phyloP scores from a whole-genome alignment of 306 rosid species.

The Cajanus cajan region DNA sequence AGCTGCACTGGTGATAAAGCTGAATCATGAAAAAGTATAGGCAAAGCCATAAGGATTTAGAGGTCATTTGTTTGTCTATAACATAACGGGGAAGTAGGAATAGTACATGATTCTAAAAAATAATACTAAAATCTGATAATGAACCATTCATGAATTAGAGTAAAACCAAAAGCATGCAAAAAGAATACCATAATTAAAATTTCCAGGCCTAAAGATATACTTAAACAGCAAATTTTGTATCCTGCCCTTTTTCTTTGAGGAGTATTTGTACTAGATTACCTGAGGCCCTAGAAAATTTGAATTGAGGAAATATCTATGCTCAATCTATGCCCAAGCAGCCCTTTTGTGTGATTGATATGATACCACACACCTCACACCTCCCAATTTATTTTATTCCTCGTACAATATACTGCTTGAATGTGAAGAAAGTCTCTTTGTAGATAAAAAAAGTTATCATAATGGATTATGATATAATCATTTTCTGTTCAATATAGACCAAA shows the following conservation, averaged over 20 bases:
- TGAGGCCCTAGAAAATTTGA: neutral
- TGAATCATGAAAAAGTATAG: neutral
- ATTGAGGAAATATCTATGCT: neutral
- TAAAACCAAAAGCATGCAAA: neutral
- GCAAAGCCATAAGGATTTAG: neutral
- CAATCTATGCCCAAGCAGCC: neutral
- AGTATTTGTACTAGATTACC: neutral
- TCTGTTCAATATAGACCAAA: neutral
- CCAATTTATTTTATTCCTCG: neutral
- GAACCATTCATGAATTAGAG: constrained; percentile 1
- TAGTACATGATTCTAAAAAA: neutral
- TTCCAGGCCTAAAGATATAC: neutral
- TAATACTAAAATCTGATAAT: neutral
- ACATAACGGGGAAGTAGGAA: neutral
- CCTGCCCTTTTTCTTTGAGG: neutral
- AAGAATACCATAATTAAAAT: neutral
- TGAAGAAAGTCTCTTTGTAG: neutral
- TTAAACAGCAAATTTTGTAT: neutral
- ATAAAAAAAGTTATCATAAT: neutral
- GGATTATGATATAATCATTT: neutral
- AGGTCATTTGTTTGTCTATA: neutral
- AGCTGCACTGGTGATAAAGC: neutral
- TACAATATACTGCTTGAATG: neutral
- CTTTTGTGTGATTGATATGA: neutral
- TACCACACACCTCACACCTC: neutral